Evolutionary conservation across 805 yeast species (phyloP), one percentile per base, ranked within the genome.

Genomic region (Saturnispora dispora): DNA sequence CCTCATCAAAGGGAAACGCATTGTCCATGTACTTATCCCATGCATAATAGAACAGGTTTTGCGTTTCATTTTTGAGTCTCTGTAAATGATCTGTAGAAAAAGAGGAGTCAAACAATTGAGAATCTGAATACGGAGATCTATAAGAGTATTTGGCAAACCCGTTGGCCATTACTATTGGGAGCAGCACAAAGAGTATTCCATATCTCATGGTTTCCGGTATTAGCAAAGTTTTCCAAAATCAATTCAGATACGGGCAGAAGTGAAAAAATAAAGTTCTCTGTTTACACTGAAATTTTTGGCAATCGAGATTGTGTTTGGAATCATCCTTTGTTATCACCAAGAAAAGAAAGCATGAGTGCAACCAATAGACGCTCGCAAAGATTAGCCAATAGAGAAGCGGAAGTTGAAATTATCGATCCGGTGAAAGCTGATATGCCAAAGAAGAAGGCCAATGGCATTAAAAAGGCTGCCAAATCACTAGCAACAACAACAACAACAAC

Each of bases 1-100:
- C 78, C 61, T 89, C 95, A 65, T 90, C 98, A 23, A 70, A 77
- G 0, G 97, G 97, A 58, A 77, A 88, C 0, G 87, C 98, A 59
- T 74, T 60, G 1, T 66, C 63, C 70, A 85, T 70, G 63, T 90
- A 90, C 10, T 82, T 74, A 49, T 72, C 60, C 85, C 91, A 85
- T 0, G 85, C 93, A 65, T 85, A 91, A 51, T 79, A 67, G 58
- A 90, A 88, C 33, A 89, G 69, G 2, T 64, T 60, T 51, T 64
- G 69, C 0, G 91, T 78, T 55, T 81, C 79, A 13, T 71, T 61
- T 56, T 67, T 66, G 18, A 67, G 52, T 6, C 46, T 18, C 1
- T 48, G 30, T 10, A 65, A 48, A 50, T 66, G 69, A 2, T 46
- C 15, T 10, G 40, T 44, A 1, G 64, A 61, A 49, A 59, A 66